Conservation (phyloP, 495 filamentous ascomycete species). For the Immersiella caudata region DNA sequence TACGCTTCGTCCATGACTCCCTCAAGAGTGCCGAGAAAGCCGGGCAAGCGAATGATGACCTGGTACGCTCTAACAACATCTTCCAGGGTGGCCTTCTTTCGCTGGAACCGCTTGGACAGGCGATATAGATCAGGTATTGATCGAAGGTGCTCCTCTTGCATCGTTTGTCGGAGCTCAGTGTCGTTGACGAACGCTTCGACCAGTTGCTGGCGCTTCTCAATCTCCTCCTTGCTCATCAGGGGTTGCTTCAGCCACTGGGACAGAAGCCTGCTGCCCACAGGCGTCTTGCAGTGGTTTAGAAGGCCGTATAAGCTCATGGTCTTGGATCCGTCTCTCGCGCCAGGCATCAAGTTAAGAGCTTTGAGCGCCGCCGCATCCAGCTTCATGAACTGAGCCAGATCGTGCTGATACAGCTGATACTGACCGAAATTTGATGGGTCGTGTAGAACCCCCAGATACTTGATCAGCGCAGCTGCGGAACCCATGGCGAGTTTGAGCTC, state of each 20-base stretch:
- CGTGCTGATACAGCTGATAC: constrained; percentile 96
- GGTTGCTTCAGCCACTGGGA: constrained; percentile 99
- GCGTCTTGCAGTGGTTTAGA: constrained; percentile 97
- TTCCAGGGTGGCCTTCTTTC: constrained; percentile 85
- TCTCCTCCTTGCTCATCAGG: constrained; percentile 86
- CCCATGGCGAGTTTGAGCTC: constrained; percentile 98
- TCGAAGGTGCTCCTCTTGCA: constrained; percentile 96
- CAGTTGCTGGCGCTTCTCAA: constrained; percentile 88
- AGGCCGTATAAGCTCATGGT: constrained; percentile 97
- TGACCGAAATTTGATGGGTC: constrained; percentile 95
- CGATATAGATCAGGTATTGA: constrained; percentile 95
- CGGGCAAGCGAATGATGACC: constrained; percentile 87
- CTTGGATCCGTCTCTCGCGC: constrained; percentile 89
- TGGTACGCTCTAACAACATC: constrained; percentile 96
- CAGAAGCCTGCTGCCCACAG: constrained; percentile 84
- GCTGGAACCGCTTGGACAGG: constrained; percentile 91
- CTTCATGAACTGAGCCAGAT: constrained; percentile 97
- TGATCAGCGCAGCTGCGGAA: constrained; percentile 89
- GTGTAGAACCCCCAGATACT: constrained; percentile 88
- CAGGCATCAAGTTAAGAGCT: constrained; percentile 96
- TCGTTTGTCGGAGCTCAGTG: constrained; percentile 91
- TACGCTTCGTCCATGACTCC: constrained; percentile 96
- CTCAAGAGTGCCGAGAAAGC: constrained; percentile 85
- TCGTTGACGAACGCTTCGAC: constrained; percentile 95
- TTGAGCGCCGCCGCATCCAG: constrained; percentile 92